Evolutionary conservation across 805 yeast genomes (phyloP), one percentile per base, ranked within the genome.

Genomic region (Suhomyces emberorum): DNA sequence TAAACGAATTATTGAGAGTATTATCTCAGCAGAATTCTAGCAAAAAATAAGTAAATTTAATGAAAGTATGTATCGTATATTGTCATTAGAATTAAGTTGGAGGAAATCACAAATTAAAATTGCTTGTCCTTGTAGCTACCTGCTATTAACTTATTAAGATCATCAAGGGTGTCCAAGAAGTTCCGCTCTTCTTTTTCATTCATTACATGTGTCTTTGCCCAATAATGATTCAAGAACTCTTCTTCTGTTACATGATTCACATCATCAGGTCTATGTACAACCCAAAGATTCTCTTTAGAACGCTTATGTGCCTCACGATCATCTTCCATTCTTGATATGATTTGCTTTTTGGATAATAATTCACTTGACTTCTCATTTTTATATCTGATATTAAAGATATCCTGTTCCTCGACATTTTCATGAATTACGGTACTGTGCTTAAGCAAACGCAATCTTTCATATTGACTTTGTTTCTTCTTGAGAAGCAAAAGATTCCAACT

Each of bases 221-320:
- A 81, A 70, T 66, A 81, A 75, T 63, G 52, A 21, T 57, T 50
- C n/a, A 57, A 37, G 37, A 44, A 63, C 47, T 52, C 70, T 28
- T 53, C 65, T 47, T 61, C 74, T 4, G 61, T 68, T 42, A 59
- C 69, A 22, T 43, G 49, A 30, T 36, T 54, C 4, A 58, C 34
- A 1, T 59, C 68, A 10, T 57, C 57, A 1, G 72, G 66, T 40
- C 85, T 59, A 21, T 69, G 70, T 1, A 83, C 78, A 7, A 80
- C 72, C 95, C 96, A 88, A 15, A 79, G 67, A 8, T 73, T 76
- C 51, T 91, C 97, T 48, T 89, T 88, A 10, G 83, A 75, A 45
- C 85, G 73, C 55, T 91, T 91, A 52, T 87, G 88, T 30, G 95
- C 69, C 55, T 91, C 98, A 47, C 98, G 69, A 55, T 91, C 98